Evolutionary conservation across 2,329 filamentous ascomycete species (phyloP).

Genomic region (Ascochyta viciae-villosae): DNA sequence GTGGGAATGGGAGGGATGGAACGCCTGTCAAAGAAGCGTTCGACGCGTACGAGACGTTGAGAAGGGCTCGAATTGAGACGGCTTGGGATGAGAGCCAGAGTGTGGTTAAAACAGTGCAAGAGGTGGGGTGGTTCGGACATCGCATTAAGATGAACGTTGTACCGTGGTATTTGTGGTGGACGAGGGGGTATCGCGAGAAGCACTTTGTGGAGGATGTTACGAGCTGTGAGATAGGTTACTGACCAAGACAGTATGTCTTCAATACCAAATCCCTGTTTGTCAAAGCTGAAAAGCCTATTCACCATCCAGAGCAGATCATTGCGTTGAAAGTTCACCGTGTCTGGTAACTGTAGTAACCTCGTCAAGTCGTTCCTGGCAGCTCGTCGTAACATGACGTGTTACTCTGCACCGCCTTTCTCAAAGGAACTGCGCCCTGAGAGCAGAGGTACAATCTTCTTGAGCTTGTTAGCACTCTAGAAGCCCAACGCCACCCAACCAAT

Average conservation of each 20-base stretch:
- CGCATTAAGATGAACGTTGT: conserved; percentile 54
- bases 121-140: conserved; percentile 55
- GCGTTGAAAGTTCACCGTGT: too few relatives aligned
- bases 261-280: too few relatives aligned
- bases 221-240: conserved; percentile 36
- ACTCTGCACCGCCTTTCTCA: too few relatives aligned
- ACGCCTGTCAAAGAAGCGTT: conserved; percentile 54
- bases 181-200: conserved; percentile 49
- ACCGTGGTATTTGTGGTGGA: conserved; percentile 58
- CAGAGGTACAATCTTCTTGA: too few relatives aligned
- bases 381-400: too few relatives aligned
- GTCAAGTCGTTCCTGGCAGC: too few relatives aligned
- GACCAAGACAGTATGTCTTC: neutral
- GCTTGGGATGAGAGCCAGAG: conserved; percentile 57
- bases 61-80: conserved; percentile 53
- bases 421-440: too few relatives aligned
- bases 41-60: conserved; percentile 56
- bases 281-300: too few relatives aligned
- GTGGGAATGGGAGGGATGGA: conserved; percentile 23
- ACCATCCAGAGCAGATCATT: too few relatives aligned
- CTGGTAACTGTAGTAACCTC: too few relatives aligned
- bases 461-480: neutral
- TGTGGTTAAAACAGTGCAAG: conserved; percentile 54
- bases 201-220: conserved; percentile 58
- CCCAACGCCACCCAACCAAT: neutral